Percentiles rank a stretch among this genome's conserved stretches.
These are phyloP conservation scores for Paramyrothecium roridum DNA, from an alignment of 2,329 filamentous ascomycete genomes.

Conservation along the genomic window DNA sequence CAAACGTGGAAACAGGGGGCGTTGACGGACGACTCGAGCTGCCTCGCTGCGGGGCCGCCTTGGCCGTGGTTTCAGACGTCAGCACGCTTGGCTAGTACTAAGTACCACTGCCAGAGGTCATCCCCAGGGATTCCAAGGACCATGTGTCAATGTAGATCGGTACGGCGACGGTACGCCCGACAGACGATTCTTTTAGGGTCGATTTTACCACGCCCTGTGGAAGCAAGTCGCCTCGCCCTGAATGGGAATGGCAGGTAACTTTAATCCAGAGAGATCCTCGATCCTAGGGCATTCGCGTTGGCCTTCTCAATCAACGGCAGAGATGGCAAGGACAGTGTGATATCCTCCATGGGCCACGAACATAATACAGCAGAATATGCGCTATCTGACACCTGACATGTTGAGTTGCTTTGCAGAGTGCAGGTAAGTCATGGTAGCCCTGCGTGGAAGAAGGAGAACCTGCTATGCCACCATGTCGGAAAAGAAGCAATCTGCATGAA, in stretches of 20 bases:
- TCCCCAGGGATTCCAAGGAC: conserved; percentile 11
- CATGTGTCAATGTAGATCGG: conserved; percentile 17
- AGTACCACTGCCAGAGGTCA: conserved; percentile 11
- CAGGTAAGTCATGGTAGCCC: neutral
- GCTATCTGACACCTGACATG: too few species aligned
- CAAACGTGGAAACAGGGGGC: too few species aligned
- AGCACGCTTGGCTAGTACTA: conserved; percentile 6
- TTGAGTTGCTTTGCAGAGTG: too few species aligned
- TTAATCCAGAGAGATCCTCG: neutral
- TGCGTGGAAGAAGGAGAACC: neutral
- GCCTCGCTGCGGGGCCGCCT: neutral
- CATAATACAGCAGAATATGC: too few species aligned
- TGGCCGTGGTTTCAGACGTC: neutral
- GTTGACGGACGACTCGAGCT: too few species aligned
- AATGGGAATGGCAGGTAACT: neutral
- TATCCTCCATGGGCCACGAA: too few species aligned
- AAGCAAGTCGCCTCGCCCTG: neutral
- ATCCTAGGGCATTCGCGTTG: neutral
- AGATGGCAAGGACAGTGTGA: neutral
- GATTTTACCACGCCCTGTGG: too few species aligned
- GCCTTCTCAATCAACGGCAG: neutral
- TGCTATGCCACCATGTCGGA: neutral
- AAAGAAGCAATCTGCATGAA: neutral
- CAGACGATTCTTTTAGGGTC: neutral
- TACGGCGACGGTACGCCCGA: conserved; percentile 3